phyloP scores from a whole-genome alignment of 2,329 filamentous ascomycete species.

The Diaporthe citri region DNA sequence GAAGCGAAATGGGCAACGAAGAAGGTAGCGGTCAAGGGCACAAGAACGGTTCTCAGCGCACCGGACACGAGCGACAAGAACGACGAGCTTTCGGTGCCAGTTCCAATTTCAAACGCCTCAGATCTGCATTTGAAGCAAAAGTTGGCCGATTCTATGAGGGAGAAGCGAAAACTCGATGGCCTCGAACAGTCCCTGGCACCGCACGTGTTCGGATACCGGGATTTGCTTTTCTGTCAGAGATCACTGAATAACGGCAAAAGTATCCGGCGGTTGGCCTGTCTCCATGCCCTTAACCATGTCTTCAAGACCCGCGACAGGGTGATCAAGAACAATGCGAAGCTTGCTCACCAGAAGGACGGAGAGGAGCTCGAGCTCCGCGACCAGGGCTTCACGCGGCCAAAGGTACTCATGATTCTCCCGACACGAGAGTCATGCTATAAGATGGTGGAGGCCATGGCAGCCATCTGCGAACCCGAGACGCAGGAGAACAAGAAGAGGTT shows the following conservation, averaged over 20 bases:
- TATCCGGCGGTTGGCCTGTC: conserved; percentile 78
- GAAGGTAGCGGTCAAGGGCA: conserved; percentile 60
- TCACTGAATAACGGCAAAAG: conserved; percentile 75
- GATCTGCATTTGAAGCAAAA: conserved; percentile 78
- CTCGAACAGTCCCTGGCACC: conserved; percentile 76
- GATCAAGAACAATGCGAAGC: conserved; percentile 89
- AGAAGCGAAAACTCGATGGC: conserved; percentile 68
- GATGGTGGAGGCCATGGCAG: conserved; percentile 81
- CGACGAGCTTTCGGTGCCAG: conserved; percentile 50
- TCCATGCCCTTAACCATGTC: conserved; percentile 92
- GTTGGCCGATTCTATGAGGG: conserved; percentile 66
- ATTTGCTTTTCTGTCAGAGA: conserved; percentile 82
- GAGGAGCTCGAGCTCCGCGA: conserved; percentile 83
- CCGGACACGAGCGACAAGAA: conserved; percentile 55
- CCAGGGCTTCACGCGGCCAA: conserved; percentile 95
- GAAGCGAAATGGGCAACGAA: conserved; percentile 64
- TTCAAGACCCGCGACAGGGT: conserved; percentile 94
- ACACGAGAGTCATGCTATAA: conserved; percentile 88
- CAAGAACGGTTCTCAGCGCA: conserved; percentile 61
- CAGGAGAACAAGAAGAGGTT: conserved; percentile 97
- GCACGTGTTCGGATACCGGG: conserved; percentile 84
- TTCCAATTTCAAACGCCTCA: conserved; percentile 55
- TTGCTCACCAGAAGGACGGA: conserved; percentile 74
- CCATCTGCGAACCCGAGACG: conserved; percentile 84
- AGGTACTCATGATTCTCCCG: conserved; percentile 90